A percentile compares a stretch with the other conserved stretches of the same genome.
Conservation (phyloP, 495 filamentous ascomycete species). For the Venustampulla echinocandica region DNA sequence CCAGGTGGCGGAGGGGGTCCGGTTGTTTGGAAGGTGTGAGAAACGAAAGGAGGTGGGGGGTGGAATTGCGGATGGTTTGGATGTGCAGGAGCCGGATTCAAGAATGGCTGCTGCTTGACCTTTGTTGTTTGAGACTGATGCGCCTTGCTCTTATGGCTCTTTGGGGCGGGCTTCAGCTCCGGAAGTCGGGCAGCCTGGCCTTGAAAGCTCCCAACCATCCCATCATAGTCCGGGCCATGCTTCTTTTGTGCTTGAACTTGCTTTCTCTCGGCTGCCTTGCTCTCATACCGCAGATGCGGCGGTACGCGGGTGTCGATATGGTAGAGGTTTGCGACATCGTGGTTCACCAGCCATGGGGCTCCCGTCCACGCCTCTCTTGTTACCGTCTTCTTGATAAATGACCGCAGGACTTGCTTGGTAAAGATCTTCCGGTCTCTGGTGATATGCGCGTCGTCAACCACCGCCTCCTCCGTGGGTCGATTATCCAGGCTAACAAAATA, state of each 20-base stretch:
- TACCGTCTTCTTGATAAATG: constrained; percentile 91
- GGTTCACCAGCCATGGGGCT: constrained; percentile 92
- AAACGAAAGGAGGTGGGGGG: constrained; percentile 9
- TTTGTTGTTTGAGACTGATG: constrained; percentile 19
- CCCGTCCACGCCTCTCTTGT: constrained; percentile 87
- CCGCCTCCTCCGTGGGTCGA: constrained; percentile 60
- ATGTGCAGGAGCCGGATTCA: constrained; percentile 23
- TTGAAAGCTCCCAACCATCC: constrained; percentile 29
- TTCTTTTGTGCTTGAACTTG: constrained; percentile 59
- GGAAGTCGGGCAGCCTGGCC: constrained; percentile 47
- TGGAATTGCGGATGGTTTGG: constrained; percentile 7
- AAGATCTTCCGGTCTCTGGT: constrained; percentile 85
- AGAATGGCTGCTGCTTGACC: constrained; percentile 20
- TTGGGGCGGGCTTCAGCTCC: constrained; percentile 72
- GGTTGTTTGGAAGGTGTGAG: constrained; percentile 22
- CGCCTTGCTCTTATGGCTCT: constrained; percentile 62
- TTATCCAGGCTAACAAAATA: constrained; percentile 73
- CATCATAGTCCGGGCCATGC: constrained; percentile 40
- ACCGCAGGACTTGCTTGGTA: constrained; percentile 86
- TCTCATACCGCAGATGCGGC: constrained; percentile 69
- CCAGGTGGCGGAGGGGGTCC: constrained; percentile 15
- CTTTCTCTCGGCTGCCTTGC: constrained; percentile 70
- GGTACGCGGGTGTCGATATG: constrained; percentile 80
- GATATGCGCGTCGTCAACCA: constrained; percentile 75
- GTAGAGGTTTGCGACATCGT: constrained; percentile 71